These are phyloP conservation scores for Fragilaria crotonensis DNA, from an alignment of 108 stramenopile genomes.

Conservation along the genomic window DNA sequence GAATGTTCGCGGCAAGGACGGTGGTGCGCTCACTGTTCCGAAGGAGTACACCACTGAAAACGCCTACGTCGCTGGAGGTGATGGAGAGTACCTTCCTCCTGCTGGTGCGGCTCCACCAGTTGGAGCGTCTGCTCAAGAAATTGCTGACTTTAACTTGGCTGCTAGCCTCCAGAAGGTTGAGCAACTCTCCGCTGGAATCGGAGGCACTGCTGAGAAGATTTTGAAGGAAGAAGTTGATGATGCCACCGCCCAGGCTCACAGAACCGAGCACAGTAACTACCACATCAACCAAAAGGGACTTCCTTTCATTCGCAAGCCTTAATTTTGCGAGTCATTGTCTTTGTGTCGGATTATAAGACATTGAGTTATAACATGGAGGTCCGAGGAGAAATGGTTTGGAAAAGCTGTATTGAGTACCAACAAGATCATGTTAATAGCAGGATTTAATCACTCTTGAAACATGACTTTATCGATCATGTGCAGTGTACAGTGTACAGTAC, in stretches of 20 bases:
- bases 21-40: constrained; percentile 76
- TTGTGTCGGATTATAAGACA: too few relatives aligned
- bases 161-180: constrained; percentile 85
- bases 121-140: constrained; percentile 62
- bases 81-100: constrained; percentile 26
- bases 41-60: constrained; percentile 80
- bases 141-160: constrained; percentile 66
- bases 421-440: too few relatives aligned
- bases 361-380: too few relatives aligned
- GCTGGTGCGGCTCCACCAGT: constrained; percentile 17
- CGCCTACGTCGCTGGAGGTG: constrained; percentile 53
- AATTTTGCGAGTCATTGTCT: too few relatives aligned
- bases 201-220: constrained; percentile 71
- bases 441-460: too few relatives aligned
- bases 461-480: too few relatives aligned
- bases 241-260: constrained; percentile 35
- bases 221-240: constrained; percentile 56
- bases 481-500: too few relatives aligned
- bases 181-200: constrained; percentile 80
- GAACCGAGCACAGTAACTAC: constrained; percentile 44
- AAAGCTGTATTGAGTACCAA: too few relatives aligned
- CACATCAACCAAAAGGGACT: constrained; percentile 5
- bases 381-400: too few relatives aligned
- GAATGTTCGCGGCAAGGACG: constrained; percentile 77
- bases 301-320: not conserved